phyloP scores from a whole-genome alignment of 306 rosid genomes.

The Corylus americana region DNA sequence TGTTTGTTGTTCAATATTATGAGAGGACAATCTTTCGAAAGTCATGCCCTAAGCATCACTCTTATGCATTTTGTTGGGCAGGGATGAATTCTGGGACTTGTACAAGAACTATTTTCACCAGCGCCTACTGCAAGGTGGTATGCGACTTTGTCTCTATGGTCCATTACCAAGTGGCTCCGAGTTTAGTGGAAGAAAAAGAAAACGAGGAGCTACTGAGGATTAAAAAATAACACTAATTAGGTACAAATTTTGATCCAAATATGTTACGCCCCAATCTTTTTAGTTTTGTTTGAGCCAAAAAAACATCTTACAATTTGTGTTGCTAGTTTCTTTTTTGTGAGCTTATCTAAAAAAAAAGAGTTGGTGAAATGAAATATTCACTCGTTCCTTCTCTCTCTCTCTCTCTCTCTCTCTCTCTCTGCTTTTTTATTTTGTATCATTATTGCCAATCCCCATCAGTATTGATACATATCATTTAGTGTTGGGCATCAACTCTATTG shows the following conservation, averaged over 20 bases:
- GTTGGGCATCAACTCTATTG: too few species aligned
- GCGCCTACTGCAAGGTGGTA: slow-evolving; percentile 49
- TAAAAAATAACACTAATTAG: background rate
- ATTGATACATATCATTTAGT: too few species aligned
- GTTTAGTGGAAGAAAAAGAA: slow-evolving; percentile 41
- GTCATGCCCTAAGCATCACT: background rate
- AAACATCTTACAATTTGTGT: background rate
- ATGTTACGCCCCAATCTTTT: background rate
- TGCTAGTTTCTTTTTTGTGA: background rate
- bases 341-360: too few species aligned
- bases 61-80: slow-evolving; percentile 35
- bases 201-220: slow-evolving; percentile 27
- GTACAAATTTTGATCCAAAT: slow-evolving; percentile 21
- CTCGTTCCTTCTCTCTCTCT: too few species aligned
- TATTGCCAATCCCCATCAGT: too few species aligned
- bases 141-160: slow-evolving; percentile 71
- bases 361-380: too few species aligned
- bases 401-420: too few species aligned
- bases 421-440: too few species aligned
- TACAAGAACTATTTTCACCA: slow-evolving; percentile 73
- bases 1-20: background rate
- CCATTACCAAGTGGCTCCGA: slow-evolving; percentile 36
- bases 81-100: slow-evolving; percentile 90
- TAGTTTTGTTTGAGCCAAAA: background rate
- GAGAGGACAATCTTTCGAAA: background rate